Percentiles rank a stretch among this genome's conserved stretches.
Evolutionary conservation across 305 asterid genomes (phyloP).

Genomic region (Ajuga reptans): DNA sequence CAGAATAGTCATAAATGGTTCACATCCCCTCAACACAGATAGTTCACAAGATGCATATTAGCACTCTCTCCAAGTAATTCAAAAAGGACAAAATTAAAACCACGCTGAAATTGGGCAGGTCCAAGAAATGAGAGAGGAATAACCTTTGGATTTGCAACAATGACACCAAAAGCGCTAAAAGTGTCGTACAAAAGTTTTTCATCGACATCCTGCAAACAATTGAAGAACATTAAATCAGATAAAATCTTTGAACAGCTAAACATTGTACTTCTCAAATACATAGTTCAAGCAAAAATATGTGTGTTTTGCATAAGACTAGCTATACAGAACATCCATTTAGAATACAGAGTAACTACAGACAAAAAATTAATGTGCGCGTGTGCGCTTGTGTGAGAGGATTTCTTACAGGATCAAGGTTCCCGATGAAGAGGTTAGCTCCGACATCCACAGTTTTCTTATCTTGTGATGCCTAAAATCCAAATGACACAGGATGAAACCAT

Average conservation of each 20-base stretch:
- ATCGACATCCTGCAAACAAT: slow-evolving; percentile 75
- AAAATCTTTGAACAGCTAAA: not conserved
- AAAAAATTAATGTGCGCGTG: not conserved
- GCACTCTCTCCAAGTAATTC: not conserved
- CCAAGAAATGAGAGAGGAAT: slow-evolving; percentile 1
- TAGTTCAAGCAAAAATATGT: not conserved
- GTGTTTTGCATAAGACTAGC: not conserved
- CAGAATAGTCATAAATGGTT: not conserved
- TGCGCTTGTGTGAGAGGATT: not conserved
- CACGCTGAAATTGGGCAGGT: not conserved
- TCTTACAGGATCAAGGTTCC: slow-evolving; percentile 95
- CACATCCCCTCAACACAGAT: not conserved
- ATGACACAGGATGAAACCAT: not conserved
- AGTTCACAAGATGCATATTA: not conserved
- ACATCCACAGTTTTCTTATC: slow-evolving; percentile 91
- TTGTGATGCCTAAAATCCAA: slow-evolving; percentile 65
- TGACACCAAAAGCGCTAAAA: slow-evolving; percentile 88
- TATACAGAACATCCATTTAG: not conserved
- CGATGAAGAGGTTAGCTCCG: slow-evolving; percentile 92
- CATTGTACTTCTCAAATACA: not conserved
- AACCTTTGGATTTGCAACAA: slow-evolving; percentile 90
- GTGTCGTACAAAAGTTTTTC: slow-evolving; percentile 86
- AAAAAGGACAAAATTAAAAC: not conserved
- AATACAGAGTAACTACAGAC: not conserved
- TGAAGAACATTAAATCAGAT: not conserved